Evolutionary conservation across 192 early-diverging fungal species (phyloP).

Genomic region (Coemansia sp.): DNA sequence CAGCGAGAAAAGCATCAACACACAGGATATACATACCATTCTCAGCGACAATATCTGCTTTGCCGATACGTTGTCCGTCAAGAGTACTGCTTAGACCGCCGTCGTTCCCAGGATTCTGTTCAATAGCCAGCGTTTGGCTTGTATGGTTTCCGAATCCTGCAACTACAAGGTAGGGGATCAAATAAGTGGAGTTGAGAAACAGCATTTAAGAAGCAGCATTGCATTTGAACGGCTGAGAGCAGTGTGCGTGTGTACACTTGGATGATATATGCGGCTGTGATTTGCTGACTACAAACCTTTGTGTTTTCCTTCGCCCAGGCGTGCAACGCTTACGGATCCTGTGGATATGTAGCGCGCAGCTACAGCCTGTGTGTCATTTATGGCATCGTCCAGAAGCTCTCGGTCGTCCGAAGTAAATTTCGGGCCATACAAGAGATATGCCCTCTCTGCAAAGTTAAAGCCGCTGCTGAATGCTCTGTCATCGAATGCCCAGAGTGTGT

Average conservation of each 20-base stretch:
- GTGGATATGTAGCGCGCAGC: conserved; percentile 27
- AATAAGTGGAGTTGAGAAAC: not conserved
- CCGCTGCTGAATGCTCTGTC: conserved; percentile 32
- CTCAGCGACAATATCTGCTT: conserved; percentile 29
- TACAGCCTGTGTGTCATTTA: conserved; percentile 31
- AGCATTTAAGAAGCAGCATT: not conserved
- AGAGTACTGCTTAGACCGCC: conserved; percentile 18
- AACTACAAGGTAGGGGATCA: conserved; percentile 23
- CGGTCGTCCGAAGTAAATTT: conserved; percentile 40
- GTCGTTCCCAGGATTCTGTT: not conserved
- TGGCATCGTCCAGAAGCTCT: conserved; percentile 12
- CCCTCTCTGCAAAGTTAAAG: conserved; percentile 39
- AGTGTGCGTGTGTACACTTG: not conserved
- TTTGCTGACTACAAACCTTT: conserved; percentile 18
- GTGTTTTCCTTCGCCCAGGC: conserved; percentile 39
- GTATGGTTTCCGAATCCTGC: conserved; percentile 16
- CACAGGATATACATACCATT: conserved; percentile 37
- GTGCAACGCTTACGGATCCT: conserved; percentile 35
- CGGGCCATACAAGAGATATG: conserved; percentile 42
- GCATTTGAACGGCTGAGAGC: not conserved
- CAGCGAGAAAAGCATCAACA: not conserved
- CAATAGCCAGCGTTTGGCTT: conserved; percentile 19
- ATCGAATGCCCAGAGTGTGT: conserved; percentile 52
- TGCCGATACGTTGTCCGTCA: conserved; percentile 36
- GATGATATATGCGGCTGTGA: not conserved